Conservation (phyloP, 2,329 filamentous ascomycete genomes). For the Metarhizium anisopliae region DNA sequence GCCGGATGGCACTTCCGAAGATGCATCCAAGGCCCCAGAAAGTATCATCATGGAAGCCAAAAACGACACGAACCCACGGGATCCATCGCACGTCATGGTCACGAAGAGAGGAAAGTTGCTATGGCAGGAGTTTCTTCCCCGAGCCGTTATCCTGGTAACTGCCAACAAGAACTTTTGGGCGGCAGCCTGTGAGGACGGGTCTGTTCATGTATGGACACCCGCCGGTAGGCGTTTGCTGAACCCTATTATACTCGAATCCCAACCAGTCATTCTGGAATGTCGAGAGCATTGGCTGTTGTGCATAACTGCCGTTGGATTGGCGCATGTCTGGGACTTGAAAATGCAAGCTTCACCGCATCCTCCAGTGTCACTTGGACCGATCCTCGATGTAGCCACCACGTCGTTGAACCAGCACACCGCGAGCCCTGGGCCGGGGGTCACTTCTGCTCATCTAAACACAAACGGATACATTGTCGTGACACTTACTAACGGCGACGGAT, state of each 20-base stretch:
- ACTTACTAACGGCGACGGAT: constrained; percentile 89
- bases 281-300: constrained; percentile 83
- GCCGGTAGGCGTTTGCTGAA: constrained; percentile 80
- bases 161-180: constrained; percentile 90
- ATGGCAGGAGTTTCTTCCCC: constrained; percentile 91
- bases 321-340: constrained; percentile 88
- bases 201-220: constrained; percentile 83
- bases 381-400: constrained; percentile 78
- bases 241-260: constrained; percentile 78
- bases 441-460: constrained; percentile 84
- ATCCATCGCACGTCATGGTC: constrained; percentile 76
- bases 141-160: constrained; percentile 79
- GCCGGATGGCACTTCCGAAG: constrained; percentile 44
- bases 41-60: constrained; percentile 80
- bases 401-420: constrained; percentile 67
- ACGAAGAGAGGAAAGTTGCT: constrained; percentile 70
- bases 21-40: constrained; percentile 54
- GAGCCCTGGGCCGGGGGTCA: constrained; percentile 73
- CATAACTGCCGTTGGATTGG: constrained; percentile 80
- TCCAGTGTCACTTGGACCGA: constrained; percentile 78
- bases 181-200: constrained; percentile 87
- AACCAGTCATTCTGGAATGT: constrained; percentile 89
- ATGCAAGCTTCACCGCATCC: constrained; percentile 78
- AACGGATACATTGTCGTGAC: constrained; percentile 82
- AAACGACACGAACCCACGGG: constrained; percentile 68